Evolutionary conservation across 1,284 basidiomycete genomes (phyloP), one percentile per base, ranked within the genome.

Genomic region (Caloboletus firmus): DNA sequence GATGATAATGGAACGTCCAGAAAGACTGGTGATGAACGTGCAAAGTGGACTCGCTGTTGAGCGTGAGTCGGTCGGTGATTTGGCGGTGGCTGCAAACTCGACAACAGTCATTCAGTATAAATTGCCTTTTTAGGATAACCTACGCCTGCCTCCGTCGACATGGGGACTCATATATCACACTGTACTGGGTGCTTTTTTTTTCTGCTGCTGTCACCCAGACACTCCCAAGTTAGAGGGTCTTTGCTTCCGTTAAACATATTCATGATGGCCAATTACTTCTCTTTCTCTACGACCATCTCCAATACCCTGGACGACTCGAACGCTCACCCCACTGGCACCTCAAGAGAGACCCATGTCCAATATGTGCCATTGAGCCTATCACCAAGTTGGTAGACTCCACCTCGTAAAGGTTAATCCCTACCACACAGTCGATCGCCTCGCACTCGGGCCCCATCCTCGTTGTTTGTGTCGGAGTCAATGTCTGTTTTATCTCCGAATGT

Each of bases 401-500:
- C 45, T 56, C 34, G 7, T 31, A 32, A 22, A 42, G 43, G 44
- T 40, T 48, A 40, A 30, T 48, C 18, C 43, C 26, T 30, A 2
- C 32, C 37, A 24, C 20, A 45, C 18, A 11, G 18, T n/a, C 34
- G 20, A 40, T n/a, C 34, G 13, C 46, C 45, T 50, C 39, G 30
- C 39, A 35, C 48, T 51, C 60, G 36, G 35, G 26, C 35, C 17
- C 43, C 15, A 39, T 22, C 45, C 4, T 31, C 12, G 26, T 46
- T 7, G 36, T 45, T 50, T 49, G 36, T 43, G 54, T 63, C 64
- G 64, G 67, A 68, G 65, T 68, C 65, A 41, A 51, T 47, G 60
- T 45, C 4, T 39, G 54, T 62, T 64, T 58, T 58, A 70, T 69
- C 61, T 66, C 66, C 64, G 66, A 64, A 59, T 65, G 54, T 59